Base-by-base conservation (phyloP, 1,284 basidiomycete species). In the Tremellales sp. region DNA sequence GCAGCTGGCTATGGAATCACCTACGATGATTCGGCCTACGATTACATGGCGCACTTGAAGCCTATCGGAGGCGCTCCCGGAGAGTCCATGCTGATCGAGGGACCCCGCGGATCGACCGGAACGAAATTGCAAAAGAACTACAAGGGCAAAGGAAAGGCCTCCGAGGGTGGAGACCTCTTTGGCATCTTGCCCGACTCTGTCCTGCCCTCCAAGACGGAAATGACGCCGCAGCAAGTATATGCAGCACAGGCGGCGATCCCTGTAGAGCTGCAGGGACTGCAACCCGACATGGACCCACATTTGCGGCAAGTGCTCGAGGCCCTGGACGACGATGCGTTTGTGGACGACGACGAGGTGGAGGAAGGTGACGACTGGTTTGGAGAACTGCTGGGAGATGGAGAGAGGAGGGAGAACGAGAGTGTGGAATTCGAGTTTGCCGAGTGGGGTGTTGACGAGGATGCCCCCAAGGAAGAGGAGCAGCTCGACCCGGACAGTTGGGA, bases 31-130 rank as follows among this genome's bases (percentile, higher is more conserved):
- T 88, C 89, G n/a, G 81, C 89, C 47, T 99, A 99, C 76, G 89
- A 99, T 72, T 99, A 99, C 76, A 94, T 97, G 89, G 86, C 94
- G 73, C 95, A 99, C 74, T 78, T 99, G 29, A 83, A 87, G 19
- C 65, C 80, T 1, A 81, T 89, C 34, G 89, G 88, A 4, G 77
- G 82, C 53, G 86, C 84, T 4, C 61, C 32, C 13, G 45, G 54
- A 19, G 71, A 73, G n/a, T 61, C 60, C 2, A 59, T 70, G 29
- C 77, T 90, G 52, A 77, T 93, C 37, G 84, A 87, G 56, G 87
- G 84, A 14, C 83, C 84, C 74, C 34, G 78, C 80, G 63, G 69
- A 5, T 66, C 64, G 25, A 63, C 56, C n/a, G 68, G 66, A 2
- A 68, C 69, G 64, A 66, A 70, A 56, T 39, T 45, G 24, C 48